A percentile compares a stretch with the other conserved stretches of the same genome.
Evolutionary conservation across 2,329 filamentous ascomycete species (phyloP).

Genomic region (Ophiostoma ulmi): DNA sequence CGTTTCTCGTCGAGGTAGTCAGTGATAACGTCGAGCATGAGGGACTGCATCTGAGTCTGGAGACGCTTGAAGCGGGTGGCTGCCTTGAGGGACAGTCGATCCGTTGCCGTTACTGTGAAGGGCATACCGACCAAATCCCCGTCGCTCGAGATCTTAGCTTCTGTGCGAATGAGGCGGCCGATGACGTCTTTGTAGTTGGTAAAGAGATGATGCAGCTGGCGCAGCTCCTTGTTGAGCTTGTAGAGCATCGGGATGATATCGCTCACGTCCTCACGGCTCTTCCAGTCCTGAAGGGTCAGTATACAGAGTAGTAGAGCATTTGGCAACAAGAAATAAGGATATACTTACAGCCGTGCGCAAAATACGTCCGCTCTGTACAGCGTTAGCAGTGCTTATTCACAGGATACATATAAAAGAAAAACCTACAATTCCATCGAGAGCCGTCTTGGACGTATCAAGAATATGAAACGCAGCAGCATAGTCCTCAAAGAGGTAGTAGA

Average conservation of each 20-base stretch:
- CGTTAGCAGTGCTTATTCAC: slow-evolving; percentile 3
- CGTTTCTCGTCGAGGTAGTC: slow-evolving; percentile 66
- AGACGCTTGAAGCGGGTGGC: slow-evolving; percentile 55
- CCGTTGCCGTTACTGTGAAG: slow-evolving; percentile 15
- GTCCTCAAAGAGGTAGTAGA: slow-evolving; percentile 64
- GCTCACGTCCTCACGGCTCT: slow-evolving; percentile 37
- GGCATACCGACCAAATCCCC: not conserved
- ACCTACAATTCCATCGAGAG: slow-evolving; percentile 46
- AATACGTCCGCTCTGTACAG: not conserved
- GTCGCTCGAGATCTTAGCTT: slow-evolving; percentile 26
- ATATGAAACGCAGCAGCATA: slow-evolving; percentile 56
- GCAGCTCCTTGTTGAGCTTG: slow-evolving; percentile 55
- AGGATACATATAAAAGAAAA: not conserved
- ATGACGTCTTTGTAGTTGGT: slow-evolving; percentile 57
- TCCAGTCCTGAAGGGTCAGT: slow-evolving; percentile 8
- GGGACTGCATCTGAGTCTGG: slow-evolving; percentile 53
- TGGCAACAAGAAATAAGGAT: not conserved
- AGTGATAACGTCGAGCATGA: slow-evolving; percentile 57
- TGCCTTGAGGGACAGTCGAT: slow-evolving; percentile 42
- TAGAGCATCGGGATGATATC: slow-evolving; percentile 56
- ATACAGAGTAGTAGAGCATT: too few relatives aligned
- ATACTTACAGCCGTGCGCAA: slow-evolving; percentile 14
- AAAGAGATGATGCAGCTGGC: slow-evolving; percentile 56
- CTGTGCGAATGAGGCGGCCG: slow-evolving; percentile 49
- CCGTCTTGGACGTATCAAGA: slow-evolving; percentile 44